Evolutionary conservation across 495 filamentous ascomycete species (phyloP).

Genomic region (Platismatia glauca): DNA sequence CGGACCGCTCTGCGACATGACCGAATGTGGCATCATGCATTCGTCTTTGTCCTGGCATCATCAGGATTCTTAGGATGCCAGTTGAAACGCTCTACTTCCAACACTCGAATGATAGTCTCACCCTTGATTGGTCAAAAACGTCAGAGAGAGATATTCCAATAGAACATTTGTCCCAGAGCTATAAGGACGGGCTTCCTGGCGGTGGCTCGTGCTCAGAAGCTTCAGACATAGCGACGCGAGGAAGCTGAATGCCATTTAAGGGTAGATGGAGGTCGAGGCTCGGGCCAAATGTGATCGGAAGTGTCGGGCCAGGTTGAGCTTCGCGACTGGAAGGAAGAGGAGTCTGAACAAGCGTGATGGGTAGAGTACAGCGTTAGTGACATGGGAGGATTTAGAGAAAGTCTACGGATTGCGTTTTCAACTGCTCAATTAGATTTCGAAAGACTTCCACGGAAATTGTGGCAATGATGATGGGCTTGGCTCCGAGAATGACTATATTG

Average conservation of each 20-base stretch:
- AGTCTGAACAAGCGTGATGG: neutral
- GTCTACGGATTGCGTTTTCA: neutral
- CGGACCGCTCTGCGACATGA: neutral
- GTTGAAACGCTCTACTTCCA: neutral
- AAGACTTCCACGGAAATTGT: neutral
- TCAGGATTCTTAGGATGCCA: neutral
- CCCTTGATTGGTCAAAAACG: neutral
- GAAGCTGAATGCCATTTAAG: neutral
- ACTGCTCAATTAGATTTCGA: neutral
- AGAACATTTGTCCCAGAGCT: neutral
- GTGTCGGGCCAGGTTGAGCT: neutral
- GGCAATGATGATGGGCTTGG: neutral
- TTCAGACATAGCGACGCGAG: neutral
- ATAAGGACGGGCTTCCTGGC: neutral
- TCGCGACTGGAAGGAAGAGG: neutral
- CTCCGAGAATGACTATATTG: too few relatives aligned
- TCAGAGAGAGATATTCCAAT: neutral
- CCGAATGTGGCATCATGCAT: too few relatives aligned
- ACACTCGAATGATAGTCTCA: neutral
- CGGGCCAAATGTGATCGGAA: neutral
- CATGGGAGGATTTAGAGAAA: neutral
- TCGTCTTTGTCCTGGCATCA: neutral
- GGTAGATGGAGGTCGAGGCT: neutral
- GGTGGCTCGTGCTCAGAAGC: neutral
- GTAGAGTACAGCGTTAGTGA: neutral